Conservation (phyloP, 805 yeast species). For the Candida ovalis region DNA sequence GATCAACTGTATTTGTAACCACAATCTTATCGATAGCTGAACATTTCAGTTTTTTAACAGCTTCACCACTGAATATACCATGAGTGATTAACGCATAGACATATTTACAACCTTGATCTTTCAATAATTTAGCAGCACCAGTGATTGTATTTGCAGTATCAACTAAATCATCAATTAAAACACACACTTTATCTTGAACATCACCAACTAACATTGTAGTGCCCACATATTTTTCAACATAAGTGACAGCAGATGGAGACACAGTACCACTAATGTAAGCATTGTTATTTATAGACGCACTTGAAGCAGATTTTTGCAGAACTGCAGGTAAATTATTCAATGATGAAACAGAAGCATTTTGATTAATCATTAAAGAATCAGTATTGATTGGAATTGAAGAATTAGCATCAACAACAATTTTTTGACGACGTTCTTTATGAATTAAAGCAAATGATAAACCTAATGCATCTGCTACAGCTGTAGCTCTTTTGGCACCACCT, state of each 20-base stretch:
- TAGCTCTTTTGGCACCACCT: slow-evolving; percentile 98
- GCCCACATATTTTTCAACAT: slow-evolving; percentile 41
- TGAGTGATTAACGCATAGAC: slow-evolving; percentile 90
- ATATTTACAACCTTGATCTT: slow-evolving; percentile 86
- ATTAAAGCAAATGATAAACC: slow-evolving; percentile 90
- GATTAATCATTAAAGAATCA: slow-evolving; percentile 10
- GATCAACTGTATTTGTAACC: slow-evolving; percentile 91
- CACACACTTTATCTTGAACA: slow-evolving; percentile 79
- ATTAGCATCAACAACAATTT: slow-evolving; percentile 27
- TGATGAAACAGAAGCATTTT: slow-evolving; percentile 15
- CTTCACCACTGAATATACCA: slow-evolving; percentile 91
- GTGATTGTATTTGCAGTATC: slow-evolving; percentile 92
- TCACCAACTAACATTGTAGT: slow-evolving; percentile 97
- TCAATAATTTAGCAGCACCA: slow-evolving; percentile 85
- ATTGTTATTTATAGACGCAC: slow-evolving; percentile 15
- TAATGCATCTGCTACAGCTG: slow-evolving; percentile 86
- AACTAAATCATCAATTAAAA: slow-evolving; percentile 88
- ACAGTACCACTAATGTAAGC: not conserved
- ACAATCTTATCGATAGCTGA: slow-evolving; percentile 79
- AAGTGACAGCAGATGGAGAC: not conserved
- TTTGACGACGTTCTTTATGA: slow-evolving; percentile 82
- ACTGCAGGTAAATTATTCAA: slow-evolving; percentile 10
- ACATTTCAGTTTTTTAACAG: slow-evolving; percentile 62
- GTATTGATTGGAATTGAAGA: slow-evolving; percentile 5
- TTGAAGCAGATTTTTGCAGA: slow-evolving; percentile 15